phyloP scores from a whole-genome alignment of 2,329 filamentous ascomycete genomes.

The Arthrobotrys sphaeroides region DNA sequence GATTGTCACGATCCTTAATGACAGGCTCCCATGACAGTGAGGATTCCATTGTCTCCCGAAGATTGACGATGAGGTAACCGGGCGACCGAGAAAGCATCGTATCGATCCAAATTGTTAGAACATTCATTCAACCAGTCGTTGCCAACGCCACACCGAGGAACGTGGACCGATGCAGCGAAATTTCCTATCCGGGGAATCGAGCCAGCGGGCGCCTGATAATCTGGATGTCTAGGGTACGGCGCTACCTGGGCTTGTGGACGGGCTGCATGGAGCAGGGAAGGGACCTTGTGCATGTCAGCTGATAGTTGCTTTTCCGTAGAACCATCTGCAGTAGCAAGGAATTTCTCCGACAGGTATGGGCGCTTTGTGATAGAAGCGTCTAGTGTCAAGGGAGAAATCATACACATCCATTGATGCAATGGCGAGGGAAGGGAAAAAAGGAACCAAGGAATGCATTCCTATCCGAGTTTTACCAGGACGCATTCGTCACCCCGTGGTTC shows the following conservation, averaged over 20 bases:
- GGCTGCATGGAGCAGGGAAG: conserved; percentile 30
- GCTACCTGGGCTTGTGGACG: conserved; percentile 53
- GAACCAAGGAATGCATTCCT: conserved; percentile 47
- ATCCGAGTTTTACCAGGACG: conserved; percentile 49
- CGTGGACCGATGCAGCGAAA: conserved; percentile 53
- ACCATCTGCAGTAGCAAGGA: conserved; percentile 28
- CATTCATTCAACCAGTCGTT: conserved; percentile 49
- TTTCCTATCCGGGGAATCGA: conserved; percentile 53
- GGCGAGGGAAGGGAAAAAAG: conserved; percentile 17
- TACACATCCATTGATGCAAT: conserved; percentile 31
- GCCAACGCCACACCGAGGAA: conserved; percentile 52
- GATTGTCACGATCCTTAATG: conserved; percentile 43
- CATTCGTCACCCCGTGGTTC: conserved; percentile 46
- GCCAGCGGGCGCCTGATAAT: conserved; percentile 47
- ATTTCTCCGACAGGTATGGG: conserved; percentile 52
- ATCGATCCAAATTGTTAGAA: conserved; percentile 37
- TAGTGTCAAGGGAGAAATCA: conserved; percentile 35
- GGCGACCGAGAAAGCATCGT: conserved; percentile 35
- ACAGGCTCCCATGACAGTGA: conserved; percentile 46
- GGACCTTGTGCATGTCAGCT: conserved; percentile 50
- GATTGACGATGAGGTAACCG: conserved; percentile 39
- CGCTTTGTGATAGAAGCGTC: conserved; percentile 40
- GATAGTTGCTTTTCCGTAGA: conserved; percentile 51
- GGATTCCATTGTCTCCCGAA: conserved; percentile 44
- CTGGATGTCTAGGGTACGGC: conserved; percentile 34